Evolutionary conservation across 768 basidiomycete genomes (phyloP).

Genomic region (Heimioporus sp.): DNA sequence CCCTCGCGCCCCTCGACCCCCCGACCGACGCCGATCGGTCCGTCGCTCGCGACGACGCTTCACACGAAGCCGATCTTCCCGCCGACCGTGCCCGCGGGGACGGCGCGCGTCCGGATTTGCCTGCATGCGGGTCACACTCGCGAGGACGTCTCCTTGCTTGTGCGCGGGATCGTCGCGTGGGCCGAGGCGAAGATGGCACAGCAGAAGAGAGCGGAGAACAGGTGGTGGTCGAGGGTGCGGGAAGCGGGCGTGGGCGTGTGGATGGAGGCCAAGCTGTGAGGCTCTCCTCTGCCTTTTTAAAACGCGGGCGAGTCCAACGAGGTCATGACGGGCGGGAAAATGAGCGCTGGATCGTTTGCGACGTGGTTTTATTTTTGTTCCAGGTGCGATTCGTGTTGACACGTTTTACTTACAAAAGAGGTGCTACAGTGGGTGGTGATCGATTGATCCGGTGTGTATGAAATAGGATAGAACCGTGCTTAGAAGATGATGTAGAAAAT

Average conservation of each 20-base stretch:
- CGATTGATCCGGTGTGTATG: no score
- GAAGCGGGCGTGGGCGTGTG: constrained; percentile 18
- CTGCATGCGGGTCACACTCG: constrained; percentile 73
- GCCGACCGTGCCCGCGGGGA: constrained; percentile 88
- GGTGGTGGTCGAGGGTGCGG: constrained; percentile 14
- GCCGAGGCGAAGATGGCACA: constrained; percentile 19
- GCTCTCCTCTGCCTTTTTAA: no score
- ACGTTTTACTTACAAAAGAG: no score
- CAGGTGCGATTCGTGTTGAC: no score
- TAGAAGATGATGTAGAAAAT: not conserved
- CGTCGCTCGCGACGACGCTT: constrained; percentile 34
- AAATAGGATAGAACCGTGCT: no score
- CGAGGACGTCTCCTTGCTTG: constrained; percentile 60
- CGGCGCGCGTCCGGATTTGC: constrained; percentile 86
- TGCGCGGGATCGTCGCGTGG: constrained; percentile 44
- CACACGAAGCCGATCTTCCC: constrained; percentile 77
- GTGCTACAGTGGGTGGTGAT: no score
- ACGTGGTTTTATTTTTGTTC: no score
- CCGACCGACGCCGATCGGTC: no score
- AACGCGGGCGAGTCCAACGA: no score
- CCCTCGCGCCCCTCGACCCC: constrained; percentile 1
- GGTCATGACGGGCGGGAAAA: no score
- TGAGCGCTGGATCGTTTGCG: no score
- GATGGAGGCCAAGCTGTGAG: constrained; percentile 30
- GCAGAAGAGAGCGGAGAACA: not conserved